Evolutionary conservation across 2,329 filamentous ascomycete species (phyloP).

Genomic region (Dichotomopilus funicola): DNA sequence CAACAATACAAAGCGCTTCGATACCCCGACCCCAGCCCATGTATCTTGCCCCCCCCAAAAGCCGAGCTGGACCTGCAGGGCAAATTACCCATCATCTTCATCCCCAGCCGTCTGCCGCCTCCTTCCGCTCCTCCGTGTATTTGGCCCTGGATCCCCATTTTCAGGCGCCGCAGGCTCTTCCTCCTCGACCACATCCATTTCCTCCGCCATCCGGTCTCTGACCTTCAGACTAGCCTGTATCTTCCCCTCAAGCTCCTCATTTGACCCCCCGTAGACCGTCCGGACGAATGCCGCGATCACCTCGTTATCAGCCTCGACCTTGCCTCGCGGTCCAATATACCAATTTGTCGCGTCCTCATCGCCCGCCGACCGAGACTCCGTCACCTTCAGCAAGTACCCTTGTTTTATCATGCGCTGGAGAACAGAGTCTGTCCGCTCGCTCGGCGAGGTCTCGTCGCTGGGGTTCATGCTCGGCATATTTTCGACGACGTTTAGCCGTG

Average conservation of each 20-base stretch:
- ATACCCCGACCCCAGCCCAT: slow-evolving; percentile 9
- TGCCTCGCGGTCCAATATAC: slow-evolving; percentile 77
- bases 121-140: slow-evolving; percentile 12
- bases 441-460: slow-evolving; percentile 17
- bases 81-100: slow-evolving; percentile 11
- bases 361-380: slow-evolving; percentile 54
- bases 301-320: slow-evolving; percentile 72
- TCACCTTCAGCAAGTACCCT: slow-evolving; percentile 70
- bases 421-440: slow-evolving; percentile 61
- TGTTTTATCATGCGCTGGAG: slow-evolving; percentile 72
- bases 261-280: slow-evolving; percentile 49
- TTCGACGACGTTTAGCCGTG: slow-evolving; percentile 66
- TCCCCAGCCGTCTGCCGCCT: slow-evolving; percentile 12
- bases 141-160: slow-evolving; percentile 18
- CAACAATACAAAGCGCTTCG: neutral
- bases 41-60: neutral
- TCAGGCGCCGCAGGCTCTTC: slow-evolving; percentile 5
- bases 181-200: slow-evolving; percentile 11
- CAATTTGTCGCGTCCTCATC: slow-evolving; percentile 76
- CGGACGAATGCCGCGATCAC: slow-evolving; percentile 67
- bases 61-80: neutral
- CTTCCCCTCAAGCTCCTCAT: slow-evolving; percentile 52
- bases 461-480: slow-evolving; percentile 60
- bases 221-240: slow-evolving; percentile 57
- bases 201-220: slow-evolving; percentile 23